These are phyloP conservation scores for Huntiella omanensis DNA, from an alignment of 2,329 filamentous ascomycete genomes.

Conservation along the genomic window DNA sequence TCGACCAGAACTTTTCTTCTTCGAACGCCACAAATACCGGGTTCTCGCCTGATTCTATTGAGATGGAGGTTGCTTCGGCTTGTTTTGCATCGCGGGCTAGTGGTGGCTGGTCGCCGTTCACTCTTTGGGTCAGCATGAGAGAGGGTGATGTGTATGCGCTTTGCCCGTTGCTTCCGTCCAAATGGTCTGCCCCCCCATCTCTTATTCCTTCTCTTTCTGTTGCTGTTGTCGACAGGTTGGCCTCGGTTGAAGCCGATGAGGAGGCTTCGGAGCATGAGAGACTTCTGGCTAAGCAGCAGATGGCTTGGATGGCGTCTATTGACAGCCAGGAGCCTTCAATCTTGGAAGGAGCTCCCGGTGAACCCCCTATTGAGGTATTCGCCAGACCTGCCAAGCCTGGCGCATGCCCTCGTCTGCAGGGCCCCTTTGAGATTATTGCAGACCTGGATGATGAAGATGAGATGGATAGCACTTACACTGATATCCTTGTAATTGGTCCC, in stretches of 20 bases:
- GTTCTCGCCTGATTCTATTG: slow-evolving; percentile 75
- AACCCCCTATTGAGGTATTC: slow-evolving; percentile 35
- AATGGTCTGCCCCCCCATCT: slow-evolving; percentile 62
- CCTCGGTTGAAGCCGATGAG: slow-evolving; percentile 40
- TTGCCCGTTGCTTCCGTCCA: slow-evolving; percentile 71
- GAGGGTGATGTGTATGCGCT: slow-evolving; percentile 86
- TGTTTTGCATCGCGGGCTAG: slow-evolving; percentile 50
- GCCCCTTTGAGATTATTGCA: slow-evolving; percentile 39
- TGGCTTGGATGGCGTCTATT: slow-evolving; percentile 49
- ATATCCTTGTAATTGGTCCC: slow-evolving; percentile 43
- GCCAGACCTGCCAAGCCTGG: slow-evolving; percentile 37
- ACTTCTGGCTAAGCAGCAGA: slow-evolving; percentile 41
- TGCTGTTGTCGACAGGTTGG: slow-evolving; percentile 58
- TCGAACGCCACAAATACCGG: slow-evolving; percentile 54
- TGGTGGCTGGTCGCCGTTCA: slow-evolving; percentile 91
- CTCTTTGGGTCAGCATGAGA: slow-evolving; percentile 88
- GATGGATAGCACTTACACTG: slow-evolving; percentile 35
- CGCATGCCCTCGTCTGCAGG: slow-evolving; percentile 39
- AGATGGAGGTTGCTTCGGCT: slow-evolving; percentile 86
- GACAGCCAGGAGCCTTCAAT: slow-evolving; percentile 41
- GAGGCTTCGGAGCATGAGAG: slow-evolving; percentile 32
- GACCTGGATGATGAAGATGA: slow-evolving; percentile 38
- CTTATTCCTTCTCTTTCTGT: slow-evolving; percentile 68
- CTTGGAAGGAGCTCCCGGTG: slow-evolving; percentile 29
- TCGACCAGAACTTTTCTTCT: slow-evolving; percentile 68